Base-by-base conservation (phyloP, 768 basidiomycete species). In the Auriscalpium microsporum region DNA sequence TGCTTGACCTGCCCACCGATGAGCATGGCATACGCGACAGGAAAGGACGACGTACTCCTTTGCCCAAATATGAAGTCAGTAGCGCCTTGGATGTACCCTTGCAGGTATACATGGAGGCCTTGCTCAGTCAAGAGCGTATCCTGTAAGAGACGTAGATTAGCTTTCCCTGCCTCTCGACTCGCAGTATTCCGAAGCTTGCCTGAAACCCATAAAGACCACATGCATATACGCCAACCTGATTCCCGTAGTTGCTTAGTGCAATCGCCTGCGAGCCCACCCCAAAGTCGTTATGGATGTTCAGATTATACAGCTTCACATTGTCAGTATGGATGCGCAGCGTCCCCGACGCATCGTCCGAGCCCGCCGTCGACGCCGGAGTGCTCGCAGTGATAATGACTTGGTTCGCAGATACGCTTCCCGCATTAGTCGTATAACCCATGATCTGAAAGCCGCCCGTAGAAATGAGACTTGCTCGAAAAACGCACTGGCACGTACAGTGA, bases 31-130 rank as follows among this genome's bases (percentile, higher is more conserved):
- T n/a, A n/a, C n/a, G n/a, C n/a, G n/a, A n/a, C n/a, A 19, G 44
- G 38, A 19, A 42, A 40, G 48, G 13, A 28, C 14, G 8, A 34
- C 51, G 8, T 10, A 42, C 65, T 64, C 19, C 19, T 53, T 37
- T 72, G 74, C 11, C 79, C 79, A 55, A 78, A 79, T 48, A 79
- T 78, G 56, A 80, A 80, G 57, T 80, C 78, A 0, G 68, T 68
- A 0, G 76, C 77, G 35, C 77, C 78, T 75, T 78, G 19, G 54
- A 81, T 80, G 53, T 77, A 78, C 2, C 71, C 67, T 28, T 61
- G 58, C 23, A 56, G 54, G 59, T 73, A 80, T 0, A 80, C 77
- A 50, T 80, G 79, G 1, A 73, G 74, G 10, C 79, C 79, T 47
- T 68, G 56, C 52, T 78, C 75, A 9, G 75, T 73, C 37, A 69